Evolutionary conservation across 2,329 filamentous ascomycete species (phyloP), one percentile per base, ranked within the genome.

Genomic region (Hymenoscyphus fraxineus): DNA sequence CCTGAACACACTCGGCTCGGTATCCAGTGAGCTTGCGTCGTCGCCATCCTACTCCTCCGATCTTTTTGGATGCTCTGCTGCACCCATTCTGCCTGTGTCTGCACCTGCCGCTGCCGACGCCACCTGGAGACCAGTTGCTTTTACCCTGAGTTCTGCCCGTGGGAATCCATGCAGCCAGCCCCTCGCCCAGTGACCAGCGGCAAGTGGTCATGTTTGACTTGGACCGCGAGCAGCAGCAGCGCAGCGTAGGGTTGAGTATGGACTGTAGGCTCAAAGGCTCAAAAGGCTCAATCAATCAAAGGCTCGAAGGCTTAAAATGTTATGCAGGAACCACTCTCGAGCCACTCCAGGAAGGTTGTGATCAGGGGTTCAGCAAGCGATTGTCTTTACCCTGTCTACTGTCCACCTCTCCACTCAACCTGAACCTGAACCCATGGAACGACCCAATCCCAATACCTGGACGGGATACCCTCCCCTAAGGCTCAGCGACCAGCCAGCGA

Each of bases 311-410:
- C 63, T 59, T 62, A 54, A 61, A 59, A 65, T 65, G 63, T 62
- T 65, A 65, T 65, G 63, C 63, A 65, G 63, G 63, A 65, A 65
- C 63, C 56, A 44, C 54, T 31, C 44, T 38, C 60, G 63, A 65
- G 62, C 63, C 56, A 44, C 54, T 31, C 44, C 47, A 41, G 22
- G 55, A 65, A 51, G 59, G 60, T 51, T 40, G 63, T 61, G 60
- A 62, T 65, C 63, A 65, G 63, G 63, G 63, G 63, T 62, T 40
- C 15, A 44, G 22, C 19, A 60, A 35, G 31, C 60, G 60, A 41
- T 54, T 12, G 60, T n/a, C 44, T 19, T 27, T 27, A 27, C 27
- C 27, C 27, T 27, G 27, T 27, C 44, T 47, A 6, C 9, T 22
- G 6, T 7, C 12, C 7, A 54, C 19, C 35, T 6, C 47, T 54